Percentiles rank a stretch among this genome's conserved stretches.
Conservation (phyloP, 2,329 filamentous ascomycete genomes). For the Hypomyces perniciosus region DNA sequence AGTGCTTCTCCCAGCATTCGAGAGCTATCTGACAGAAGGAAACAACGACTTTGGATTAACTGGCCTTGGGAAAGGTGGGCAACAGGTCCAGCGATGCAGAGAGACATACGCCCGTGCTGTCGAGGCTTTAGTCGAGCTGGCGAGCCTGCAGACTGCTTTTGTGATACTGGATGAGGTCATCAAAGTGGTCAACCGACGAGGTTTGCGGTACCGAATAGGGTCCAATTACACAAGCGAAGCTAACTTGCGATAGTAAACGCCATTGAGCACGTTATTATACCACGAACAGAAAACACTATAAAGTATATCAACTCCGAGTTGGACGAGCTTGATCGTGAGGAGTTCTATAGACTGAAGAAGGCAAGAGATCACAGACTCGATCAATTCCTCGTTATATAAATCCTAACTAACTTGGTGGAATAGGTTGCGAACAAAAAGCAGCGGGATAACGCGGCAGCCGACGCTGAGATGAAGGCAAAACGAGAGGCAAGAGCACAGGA, state of each 20-base stretch:
- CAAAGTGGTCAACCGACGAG: conserved; percentile 96
- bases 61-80: conserved; percentile 90
- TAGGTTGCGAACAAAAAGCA: conserved; percentile 76
- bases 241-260: conserved; percentile 64
- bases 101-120: conserved; percentile 96
- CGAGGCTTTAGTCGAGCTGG: conserved; percentile 90
- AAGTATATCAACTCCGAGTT: conserved; percentile 99
- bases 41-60: conserved; percentile 96
- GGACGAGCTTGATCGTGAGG: conserved; percentile 93
- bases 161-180: conserved; percentile 98
- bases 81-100: conserved; percentile 89
- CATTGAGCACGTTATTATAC: conserved; percentile 95
- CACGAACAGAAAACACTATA: conserved; percentile 98
- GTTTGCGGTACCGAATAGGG: conserved; percentile 37
- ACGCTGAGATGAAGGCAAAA: conserved; percentile 70
- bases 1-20: conserved; percentile 88
- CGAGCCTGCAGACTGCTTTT: conserved; percentile 93
- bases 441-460: conserved; percentile 63
- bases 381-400: neutral
- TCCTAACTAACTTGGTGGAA: neutral
- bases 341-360: conserved; percentile 97
- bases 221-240: conserved; percentile 16
- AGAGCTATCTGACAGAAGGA: conserved; percentile 81
- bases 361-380: conserved; percentile 17
- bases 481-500: conserved; percentile 44